Percentiles rank a stretch among this genome's conserved stretches.
Conservation (phyloP, 768 basidiomycete species). For the Galerina marginata region DNA sequence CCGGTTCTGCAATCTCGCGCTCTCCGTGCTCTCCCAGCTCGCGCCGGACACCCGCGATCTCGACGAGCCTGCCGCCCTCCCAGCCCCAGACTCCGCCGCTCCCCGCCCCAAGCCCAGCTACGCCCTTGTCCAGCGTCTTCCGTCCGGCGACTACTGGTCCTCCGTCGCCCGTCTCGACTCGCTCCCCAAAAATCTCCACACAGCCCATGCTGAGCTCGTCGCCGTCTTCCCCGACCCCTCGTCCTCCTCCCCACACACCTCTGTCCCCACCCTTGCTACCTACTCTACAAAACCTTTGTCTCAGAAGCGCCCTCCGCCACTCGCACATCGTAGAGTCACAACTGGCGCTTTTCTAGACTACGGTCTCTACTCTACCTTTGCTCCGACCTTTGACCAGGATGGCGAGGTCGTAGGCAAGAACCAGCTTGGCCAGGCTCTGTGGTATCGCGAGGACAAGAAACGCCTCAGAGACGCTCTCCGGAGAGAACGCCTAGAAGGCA, state of each 20-base stretch:
- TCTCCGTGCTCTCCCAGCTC: constrained; percentile 74
- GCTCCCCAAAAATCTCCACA: constrained; percentile 48
- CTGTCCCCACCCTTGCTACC: constrained; percentile 58
- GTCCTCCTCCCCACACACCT: constrained; percentile 36
- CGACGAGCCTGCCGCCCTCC: constrained; percentile 50
- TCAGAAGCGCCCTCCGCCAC: constrained; percentile 43
- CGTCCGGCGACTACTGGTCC: constrained; percentile 80
- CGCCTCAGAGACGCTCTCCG: constrained; percentile 30
- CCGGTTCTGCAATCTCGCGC: constrained; percentile 76
- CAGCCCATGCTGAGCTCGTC: constrained; percentile 78
- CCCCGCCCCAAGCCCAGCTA: constrained; percentile 55
- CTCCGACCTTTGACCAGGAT: constrained; percentile 79
- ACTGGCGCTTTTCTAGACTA: constrained; percentile 81
- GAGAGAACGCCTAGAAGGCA: constrained; percentile 33
- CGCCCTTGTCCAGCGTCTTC: constrained; percentile 81
- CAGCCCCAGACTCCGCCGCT: constrained; percentile 26
- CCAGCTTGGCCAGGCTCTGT: constrained; percentile 64
- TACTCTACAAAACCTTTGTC: constrained; percentile 52
- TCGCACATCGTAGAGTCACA: constrained; percentile 58
- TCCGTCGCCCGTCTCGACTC: constrained; percentile 52
- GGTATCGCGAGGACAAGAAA: constrained; percentile 52
- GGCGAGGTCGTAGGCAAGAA: constrained; percentile 71
- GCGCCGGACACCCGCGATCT: constrained; percentile 50
- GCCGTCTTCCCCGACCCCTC: constrained; percentile 72
- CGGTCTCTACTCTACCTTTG: constrained; percentile 76